A percentile compares a stretch with the other conserved stretches of the same genome.
Conservation (phyloP, 495 filamentous ascomycete genomes). For the Aspergillus coremiiformis region DNA sequence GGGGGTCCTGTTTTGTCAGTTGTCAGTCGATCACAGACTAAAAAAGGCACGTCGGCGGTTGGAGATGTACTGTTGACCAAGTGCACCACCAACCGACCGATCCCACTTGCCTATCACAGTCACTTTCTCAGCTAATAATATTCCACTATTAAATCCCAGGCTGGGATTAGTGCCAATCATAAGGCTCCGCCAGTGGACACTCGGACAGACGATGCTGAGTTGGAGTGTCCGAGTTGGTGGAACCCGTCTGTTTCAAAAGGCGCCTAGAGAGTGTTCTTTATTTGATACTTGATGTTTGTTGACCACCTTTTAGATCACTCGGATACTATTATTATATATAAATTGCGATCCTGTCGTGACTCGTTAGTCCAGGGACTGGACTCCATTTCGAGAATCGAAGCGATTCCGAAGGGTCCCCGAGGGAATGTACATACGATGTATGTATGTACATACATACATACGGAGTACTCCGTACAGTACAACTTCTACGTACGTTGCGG, state of each 20-base stretch:
- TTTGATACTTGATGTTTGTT: background rate
- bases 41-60: background rate
- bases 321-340: background rate
- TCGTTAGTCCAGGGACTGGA: background rate
- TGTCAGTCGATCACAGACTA: constrained; percentile 1
- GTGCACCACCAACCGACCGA: background rate
- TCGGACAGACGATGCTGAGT: background rate
- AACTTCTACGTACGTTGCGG: background rate
- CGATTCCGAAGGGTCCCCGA: background rate
- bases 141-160: background rate
- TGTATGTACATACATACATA: background rate
- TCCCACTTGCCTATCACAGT: background rate
- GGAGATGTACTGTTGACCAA: background rate
- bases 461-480: background rate
- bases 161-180: constrained; percentile 7
- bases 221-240: constrained; percentile 7
- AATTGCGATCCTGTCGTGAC: no score
- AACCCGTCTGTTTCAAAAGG: constrained; percentile 17
- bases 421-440: background rate
- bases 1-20: background rate
- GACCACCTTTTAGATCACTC: background rate
- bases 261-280: constrained; percentile 8
- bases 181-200: constrained; percentile 1
- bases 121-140: background rate
- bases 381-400: background rate